Percentiles rank a stretch among this genome's conserved stretches.
These are phyloP conservation scores for Acmispon strigosus DNA, from an alignment of 306 rosid genomes.

Conservation along the genomic window DNA sequence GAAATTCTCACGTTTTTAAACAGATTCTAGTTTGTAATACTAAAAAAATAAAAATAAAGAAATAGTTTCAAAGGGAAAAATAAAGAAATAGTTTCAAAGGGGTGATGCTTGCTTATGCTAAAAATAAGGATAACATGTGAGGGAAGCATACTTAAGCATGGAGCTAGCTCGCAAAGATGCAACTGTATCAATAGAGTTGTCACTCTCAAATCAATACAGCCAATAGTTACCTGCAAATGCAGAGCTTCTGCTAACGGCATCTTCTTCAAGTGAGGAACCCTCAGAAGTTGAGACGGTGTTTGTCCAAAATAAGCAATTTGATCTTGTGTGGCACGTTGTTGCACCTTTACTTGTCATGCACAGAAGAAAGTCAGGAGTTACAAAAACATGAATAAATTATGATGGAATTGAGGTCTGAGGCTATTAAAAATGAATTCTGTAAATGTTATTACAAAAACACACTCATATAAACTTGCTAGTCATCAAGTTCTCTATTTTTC, in stretches of 20 bases:
- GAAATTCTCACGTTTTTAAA: not conserved
- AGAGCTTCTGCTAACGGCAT: constrained; percentile 75
- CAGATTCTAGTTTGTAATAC: not conserved
- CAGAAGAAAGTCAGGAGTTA: constrained; percentile 1
- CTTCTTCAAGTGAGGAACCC: constrained; percentile 77
- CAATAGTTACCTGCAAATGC: constrained; percentile 76
- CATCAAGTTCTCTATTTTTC: not conserved
- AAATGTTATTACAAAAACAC: not conserved
- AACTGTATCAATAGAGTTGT: not conserved
- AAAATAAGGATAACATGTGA: not conserved
- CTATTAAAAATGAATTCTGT: not conserved
- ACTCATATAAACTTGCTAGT: not conserved
- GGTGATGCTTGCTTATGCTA: not conserved
- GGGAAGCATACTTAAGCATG: not conserved
- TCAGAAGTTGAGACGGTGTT: constrained; percentile 94
- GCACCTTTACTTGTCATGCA: constrained; percentile 52
- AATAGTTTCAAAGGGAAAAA: not conserved
- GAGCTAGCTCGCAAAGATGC: not conserved
- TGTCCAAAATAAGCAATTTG: constrained; percentile 99
- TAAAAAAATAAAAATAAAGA: not conserved
- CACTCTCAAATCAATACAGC: constrained; percentile 5
- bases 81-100: not conserved
- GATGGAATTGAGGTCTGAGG: not conserved
- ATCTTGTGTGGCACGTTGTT: constrained; percentile 88
- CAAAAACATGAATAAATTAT: not conserved